Conservation (phyloP, 139 green algal species). For the Volvox africanus region DNA sequence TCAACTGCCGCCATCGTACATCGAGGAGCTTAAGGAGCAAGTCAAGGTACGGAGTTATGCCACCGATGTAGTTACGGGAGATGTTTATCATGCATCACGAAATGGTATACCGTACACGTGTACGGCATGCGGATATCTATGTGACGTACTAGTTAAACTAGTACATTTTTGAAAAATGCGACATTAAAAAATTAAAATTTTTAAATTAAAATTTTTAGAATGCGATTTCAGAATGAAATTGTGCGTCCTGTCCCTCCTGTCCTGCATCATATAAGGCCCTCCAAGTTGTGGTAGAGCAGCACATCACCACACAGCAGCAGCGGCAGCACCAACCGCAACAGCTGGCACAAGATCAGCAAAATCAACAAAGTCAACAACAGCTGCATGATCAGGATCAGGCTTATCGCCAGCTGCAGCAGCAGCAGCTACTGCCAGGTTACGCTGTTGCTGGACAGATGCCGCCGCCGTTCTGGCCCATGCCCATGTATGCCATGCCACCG, state of each 20-base stretch:
- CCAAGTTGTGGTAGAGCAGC: conserved; percentile 20
- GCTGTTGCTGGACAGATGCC: neutral
- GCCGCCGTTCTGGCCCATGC: neutral
- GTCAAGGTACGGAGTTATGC: conserved; percentile 29
- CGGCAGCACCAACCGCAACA: neutral
- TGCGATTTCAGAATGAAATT: no score
- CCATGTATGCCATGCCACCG: neutral
- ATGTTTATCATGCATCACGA: no score
- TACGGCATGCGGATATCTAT: no score
- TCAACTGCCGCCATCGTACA: neutral
- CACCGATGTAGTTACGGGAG: no score
- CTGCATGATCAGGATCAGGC: conserved; percentile 30
- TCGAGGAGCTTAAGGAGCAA: conserved; percentile 33
- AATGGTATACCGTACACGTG: no score
- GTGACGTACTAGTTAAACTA: no score
- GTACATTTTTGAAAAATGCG: no score
- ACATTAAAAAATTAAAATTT: no score
- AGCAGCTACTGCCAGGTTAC: conserved; percentile 20
- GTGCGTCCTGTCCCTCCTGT: no score
- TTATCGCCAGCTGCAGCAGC: conserved; percentile 10
- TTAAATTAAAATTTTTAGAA: no score
- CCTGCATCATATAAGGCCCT: conserved; percentile 25
- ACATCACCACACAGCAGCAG: neutral
- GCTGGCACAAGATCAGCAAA: neutral
- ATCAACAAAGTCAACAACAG: conserved; percentile 18